phyloP scores from a whole-genome alignment of 2,329 filamentous ascomycete genomes.

The Chrysoporthe puriensis region DNA sequence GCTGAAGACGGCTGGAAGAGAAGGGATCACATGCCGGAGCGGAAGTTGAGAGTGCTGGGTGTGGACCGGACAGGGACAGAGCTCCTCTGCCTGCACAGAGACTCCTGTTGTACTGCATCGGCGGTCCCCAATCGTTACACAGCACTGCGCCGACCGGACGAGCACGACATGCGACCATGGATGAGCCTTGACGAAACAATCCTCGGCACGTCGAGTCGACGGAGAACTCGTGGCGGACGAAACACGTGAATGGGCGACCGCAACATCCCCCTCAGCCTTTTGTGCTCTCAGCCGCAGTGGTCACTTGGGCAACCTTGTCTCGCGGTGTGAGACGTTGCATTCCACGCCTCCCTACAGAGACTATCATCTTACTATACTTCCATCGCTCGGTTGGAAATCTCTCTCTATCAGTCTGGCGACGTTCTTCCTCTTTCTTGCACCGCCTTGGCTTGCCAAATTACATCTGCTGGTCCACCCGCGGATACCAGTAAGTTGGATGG shows the following conservation, averaged over 20 bases:
- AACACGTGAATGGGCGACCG: neutral
- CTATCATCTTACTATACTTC: neutral
- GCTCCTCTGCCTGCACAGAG: neutral
- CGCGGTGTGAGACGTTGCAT: neutral
- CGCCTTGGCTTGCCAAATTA: neutral
- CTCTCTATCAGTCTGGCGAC: neutral
- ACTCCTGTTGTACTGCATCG: conserved; percentile 2
- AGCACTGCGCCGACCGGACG: neutral
- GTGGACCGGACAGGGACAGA: neutral
- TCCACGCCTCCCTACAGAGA: neutral
- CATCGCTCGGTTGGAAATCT: neutral
- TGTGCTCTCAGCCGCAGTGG: neutral
- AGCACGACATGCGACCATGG: neutral
- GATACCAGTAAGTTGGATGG: neutral
- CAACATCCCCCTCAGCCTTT: neutral
- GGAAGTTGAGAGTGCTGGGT: neutral
- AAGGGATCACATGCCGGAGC: neutral
- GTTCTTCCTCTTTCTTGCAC: neutral
- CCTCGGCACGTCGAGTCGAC: neutral
- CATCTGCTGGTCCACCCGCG: neutral
- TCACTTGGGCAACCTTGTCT: neutral
- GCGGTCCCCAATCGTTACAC: neutral
- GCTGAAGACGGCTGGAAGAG: neutral
- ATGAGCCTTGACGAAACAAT: neutral
- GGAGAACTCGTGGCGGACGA: neutral